phyloP scores from a whole-genome alignment of 1,139 yeast species.

The Saccharomyces hybrid region DNA sequence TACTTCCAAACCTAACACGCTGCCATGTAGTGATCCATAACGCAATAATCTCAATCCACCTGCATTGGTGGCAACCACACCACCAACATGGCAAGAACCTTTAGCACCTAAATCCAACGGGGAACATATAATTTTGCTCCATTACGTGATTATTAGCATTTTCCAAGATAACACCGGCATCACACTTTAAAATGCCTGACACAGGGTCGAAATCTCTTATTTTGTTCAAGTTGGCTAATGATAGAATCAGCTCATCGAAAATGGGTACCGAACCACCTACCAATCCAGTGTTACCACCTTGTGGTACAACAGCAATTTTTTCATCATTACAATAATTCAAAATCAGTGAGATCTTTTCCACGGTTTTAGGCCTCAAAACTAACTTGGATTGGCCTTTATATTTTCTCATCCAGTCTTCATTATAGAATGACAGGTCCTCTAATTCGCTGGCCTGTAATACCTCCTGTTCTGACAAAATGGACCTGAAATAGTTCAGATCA shows the following conservation, averaged over 20 bases:
- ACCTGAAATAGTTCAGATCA: slow-evolving; percentile 57
- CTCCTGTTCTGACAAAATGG: slow-evolving; percentile 45
- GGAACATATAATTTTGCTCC: slow-evolving; percentile 82
- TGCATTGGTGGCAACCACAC: slow-evolving; percentile 92
- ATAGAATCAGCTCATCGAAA: slow-evolving; percentile 80
- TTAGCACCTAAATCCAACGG: slow-evolving; percentile 95
- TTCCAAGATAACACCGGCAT: slow-evolving; percentile 87
- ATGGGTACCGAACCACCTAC: slow-evolving; percentile 95
- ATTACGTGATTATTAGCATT: slow-evolving; percentile 73
- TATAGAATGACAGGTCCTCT: slow-evolving; percentile 48
- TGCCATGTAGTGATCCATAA: slow-evolving; percentile 89
- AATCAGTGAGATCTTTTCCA: slow-evolving; percentile 70
- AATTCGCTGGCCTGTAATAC: slow-evolving; percentile 43
- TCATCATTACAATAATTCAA: slow-evolving; percentile 75
- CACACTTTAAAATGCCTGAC: slow-evolving; percentile 80
- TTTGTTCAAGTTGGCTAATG: slow-evolving; percentile 63
- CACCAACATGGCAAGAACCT: slow-evolving; percentile 95
- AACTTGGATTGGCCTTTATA: slow-evolving; percentile 79
- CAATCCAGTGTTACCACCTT: slow-evolving; percentile 94
- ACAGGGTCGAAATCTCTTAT: slow-evolving; percentile 74
- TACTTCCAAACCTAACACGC: slow-evolving; percentile 84
- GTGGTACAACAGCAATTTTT: slow-evolving; percentile 83
- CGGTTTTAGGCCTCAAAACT: slow-evolving; percentile 77
- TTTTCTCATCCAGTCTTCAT: slow-evolving; percentile 96
- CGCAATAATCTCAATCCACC: slow-evolving; percentile 86